Evolutionary conservation across 345 rosid genomes (phyloP), one percentile per base, ranked within the genome.

Genomic region (Iberis pinnata): DNA sequence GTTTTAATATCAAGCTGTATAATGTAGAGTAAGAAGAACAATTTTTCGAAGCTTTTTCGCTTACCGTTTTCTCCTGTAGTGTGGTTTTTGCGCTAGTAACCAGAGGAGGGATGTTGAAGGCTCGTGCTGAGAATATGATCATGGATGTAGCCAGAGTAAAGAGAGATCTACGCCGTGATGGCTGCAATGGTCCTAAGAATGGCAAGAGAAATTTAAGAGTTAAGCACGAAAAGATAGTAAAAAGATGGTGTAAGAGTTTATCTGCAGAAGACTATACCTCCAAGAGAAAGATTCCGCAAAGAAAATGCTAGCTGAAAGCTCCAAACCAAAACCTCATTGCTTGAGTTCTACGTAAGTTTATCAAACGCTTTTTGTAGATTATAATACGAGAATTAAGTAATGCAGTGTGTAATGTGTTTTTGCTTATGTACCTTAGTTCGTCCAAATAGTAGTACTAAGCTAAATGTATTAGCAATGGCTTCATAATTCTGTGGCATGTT

Each of bases 281-380:
- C 75, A 43, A 78, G 68, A 20, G 79, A 75, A 45, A 76, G 49
- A 69, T 69, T 64, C 64, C 84, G 67, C 43, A 73, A 75, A 37
- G 86, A 78, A 49, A 80, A 75, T n/a, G 90, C 84, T 61, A 83
- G 64, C 71, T 76, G 90, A 55, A 80, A 80, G 66, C 90, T 78
- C 57, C 70, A 71, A 22, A 78, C 68, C 72, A 83, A 55, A 58
- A 72, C 76, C 64, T 83, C 90, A 43, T 69, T 76, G 63, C 69
- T 45, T 16, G 79, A 80, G 65, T 78, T 70, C 86, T 82, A 52
- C 76, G 70, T 25, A 35, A 35, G 5, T 57, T 15, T 22, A 56
- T 19, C 14, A 32, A 42, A 56, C 14, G 19, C 20, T 27, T 39
- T 5, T 32, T 32, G 12, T 49, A 37, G 7, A 36, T 39, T 54